A percentile compares a stretch with the other conserved stretches of the same genome.
Evolutionary conservation across 2,329 filamentous ascomycete genomes (phyloP).

Genomic region (Hypoxylon sp.): DNA sequence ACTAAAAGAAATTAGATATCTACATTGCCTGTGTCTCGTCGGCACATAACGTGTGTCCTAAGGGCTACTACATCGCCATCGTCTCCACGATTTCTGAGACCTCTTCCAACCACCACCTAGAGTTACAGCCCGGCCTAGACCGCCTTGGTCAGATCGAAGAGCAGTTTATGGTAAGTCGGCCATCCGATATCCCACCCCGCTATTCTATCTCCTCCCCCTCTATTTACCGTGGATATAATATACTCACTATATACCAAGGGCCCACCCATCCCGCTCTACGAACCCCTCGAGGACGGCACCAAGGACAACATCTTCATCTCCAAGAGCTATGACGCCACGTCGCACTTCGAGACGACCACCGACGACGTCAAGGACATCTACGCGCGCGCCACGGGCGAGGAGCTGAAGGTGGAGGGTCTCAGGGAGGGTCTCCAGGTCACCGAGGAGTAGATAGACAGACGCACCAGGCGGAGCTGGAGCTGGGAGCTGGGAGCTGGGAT

Average conservation of each 20-base stretch:
- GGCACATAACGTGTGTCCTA: conserved; percentile 97
- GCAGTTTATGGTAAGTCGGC: conserved; percentile 85
- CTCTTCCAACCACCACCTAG: conserved; percentile 92
- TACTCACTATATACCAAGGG: conserved; percentile 62
- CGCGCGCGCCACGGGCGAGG: conserved; percentile 83
- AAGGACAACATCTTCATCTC: conserved; percentile 97
- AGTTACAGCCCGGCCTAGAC: conserved; percentile 92
- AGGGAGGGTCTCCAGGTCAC: conserved; percentile 83
- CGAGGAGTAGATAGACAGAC: conserved; percentile 68
- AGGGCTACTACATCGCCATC: conserved; percentile 99
- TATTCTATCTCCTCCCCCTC: background rate
- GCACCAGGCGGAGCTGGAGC: background rate
- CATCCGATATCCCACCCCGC: background rate
- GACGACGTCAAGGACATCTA: conserved; percentile 98
- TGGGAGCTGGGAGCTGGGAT: background rate
- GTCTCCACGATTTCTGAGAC: conserved; percentile 97
- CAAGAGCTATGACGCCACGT: conserved; percentile 98
- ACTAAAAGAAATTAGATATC: conserved; percentile 64
- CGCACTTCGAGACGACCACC: conserved; percentile 92
- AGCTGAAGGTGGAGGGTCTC: conserved; percentile 89
- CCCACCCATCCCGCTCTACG: conserved; percentile 91
- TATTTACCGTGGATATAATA: background rate
- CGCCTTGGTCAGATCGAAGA: conserved; percentile 94
- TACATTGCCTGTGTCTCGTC: conserved; percentile 97
- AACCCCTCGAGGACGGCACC: conserved; percentile 85